Conservation (phyloP, 1,139 yeast species). For the Saccharomycopsis phalli region DNA sequence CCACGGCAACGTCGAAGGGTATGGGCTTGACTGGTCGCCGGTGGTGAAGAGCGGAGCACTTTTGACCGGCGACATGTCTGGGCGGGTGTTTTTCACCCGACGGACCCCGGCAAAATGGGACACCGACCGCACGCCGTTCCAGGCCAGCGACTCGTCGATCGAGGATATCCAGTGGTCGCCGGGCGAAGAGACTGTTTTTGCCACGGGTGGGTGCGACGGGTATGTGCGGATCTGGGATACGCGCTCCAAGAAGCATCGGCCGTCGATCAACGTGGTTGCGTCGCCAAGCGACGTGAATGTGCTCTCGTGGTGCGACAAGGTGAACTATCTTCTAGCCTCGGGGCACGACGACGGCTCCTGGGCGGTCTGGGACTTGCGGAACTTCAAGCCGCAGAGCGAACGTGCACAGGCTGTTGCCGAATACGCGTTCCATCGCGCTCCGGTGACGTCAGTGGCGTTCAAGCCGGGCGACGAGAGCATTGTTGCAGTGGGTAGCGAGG, state of each 20-base stretch:
- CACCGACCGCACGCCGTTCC: slow-evolving; percentile 79
- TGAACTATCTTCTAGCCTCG: slow-evolving; percentile 79
- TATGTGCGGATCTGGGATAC: slow-evolving; percentile 94
- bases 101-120: slow-evolving; percentile 76
- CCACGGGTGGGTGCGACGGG: slow-evolving; percentile 90
- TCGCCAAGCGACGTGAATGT: slow-evolving; percentile 87
- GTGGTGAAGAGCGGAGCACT: slow-evolving; percentile 69
- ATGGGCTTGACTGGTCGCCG: slow-evolving; percentile 97
- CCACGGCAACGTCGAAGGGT: slow-evolving; percentile 97
- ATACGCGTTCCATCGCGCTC: slow-evolving; percentile 89
- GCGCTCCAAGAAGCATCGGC: slow-evolving; percentile 82
- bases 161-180: slow-evolving; percentile 98
- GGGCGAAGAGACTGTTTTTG: slow-evolving; percentile 85
- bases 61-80: slow-evolving; percentile 82
- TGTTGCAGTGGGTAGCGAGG: slow-evolving; percentile 92
- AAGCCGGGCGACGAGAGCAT: slow-evolving; percentile 94
- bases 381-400: slow-evolving; percentile 48
- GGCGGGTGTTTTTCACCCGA: slow-evolving; percentile 69
- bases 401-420: slow-evolving; percentile 76
- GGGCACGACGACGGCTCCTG: slow-evolving; percentile 98
- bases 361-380: slow-evolving; percentile 97
- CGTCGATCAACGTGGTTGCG: slow-evolving; percentile 80
- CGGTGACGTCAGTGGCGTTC: slow-evolving; percentile 88
- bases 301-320: slow-evolving; percentile 88
- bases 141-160: slow-evolving; percentile 57